Conservation (phyloP, 495 filamentous ascomycete species). For the Penicillium diatomitis region DNA sequence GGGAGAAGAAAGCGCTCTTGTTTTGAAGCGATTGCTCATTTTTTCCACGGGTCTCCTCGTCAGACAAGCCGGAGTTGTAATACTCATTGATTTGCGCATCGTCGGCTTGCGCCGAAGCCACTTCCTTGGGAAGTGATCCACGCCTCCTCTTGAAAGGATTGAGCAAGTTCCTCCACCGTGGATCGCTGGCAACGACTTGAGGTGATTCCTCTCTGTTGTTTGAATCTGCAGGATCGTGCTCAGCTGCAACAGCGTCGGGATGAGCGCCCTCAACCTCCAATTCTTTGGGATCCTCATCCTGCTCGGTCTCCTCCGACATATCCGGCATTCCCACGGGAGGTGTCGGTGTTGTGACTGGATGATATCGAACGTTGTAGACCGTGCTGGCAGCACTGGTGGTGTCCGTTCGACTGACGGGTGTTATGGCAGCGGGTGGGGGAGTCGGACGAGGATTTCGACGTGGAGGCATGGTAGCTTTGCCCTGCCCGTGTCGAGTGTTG, state of each 20-base stretch:
- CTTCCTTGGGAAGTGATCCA: conserved; percentile 45
- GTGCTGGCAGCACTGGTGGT: conserved; percentile 72
- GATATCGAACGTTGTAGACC: conserved; percentile 75
- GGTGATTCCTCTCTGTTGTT: conserved; percentile 23
- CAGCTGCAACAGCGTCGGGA: background rate
- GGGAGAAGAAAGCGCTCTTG: conserved; percentile 24
- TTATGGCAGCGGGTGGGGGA: conserved; percentile 53
- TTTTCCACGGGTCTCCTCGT: conserved; percentile 16
- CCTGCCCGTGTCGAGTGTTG: conserved; percentile 7
- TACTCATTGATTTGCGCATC: conserved; percentile 20
- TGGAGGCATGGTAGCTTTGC: conserved; percentile 9
- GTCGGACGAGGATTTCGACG: conserved; percentile 41
- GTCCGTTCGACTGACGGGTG: conserved; percentile 70
- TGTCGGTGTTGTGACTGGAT: conserved; percentile 65
- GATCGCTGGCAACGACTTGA: conserved; percentile 25
- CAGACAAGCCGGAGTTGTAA: conserved; percentile 11
- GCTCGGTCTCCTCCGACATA: conserved; percentile 31
- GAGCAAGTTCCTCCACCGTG: conserved; percentile 41
- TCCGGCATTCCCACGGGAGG: conserved; percentile 36
- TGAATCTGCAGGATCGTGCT: conserved; percentile 7
- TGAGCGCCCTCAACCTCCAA: conserved; percentile 10
- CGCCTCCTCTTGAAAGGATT: conserved; percentile 47
- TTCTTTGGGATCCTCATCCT: conserved; percentile 22
- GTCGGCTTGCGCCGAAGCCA: conserved; percentile 40
- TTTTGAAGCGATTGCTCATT: conserved; percentile 7